A percentile compares a stretch with the other conserved stretches of the same genome.
These are phyloP conservation scores for Serendipita sp. DNA, from an alignment of 1,284 basidiomycete genomes.

Conservation along the genomic window DNA sequence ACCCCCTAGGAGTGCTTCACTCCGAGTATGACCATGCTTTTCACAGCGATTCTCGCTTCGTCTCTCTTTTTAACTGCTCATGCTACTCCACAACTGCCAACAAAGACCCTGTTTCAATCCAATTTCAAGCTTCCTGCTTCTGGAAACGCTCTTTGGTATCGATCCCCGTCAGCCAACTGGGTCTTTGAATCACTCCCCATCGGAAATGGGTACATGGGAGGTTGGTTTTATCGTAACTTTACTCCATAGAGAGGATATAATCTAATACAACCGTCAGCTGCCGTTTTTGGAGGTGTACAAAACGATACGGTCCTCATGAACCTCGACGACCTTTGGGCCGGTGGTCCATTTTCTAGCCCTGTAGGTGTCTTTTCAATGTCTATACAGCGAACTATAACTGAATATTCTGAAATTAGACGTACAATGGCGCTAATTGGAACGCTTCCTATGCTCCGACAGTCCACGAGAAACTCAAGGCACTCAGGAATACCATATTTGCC, in stretches of 20 bases:
- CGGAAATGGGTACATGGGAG: conserved; percentile 60
- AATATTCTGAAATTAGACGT: conserved; percentile 28
- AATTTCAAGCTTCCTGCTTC: conserved; percentile 38
- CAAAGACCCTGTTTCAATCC: conserved; percentile 28
- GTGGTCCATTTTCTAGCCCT: conserved; percentile 53
- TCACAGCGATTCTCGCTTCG: too few relatives aligned
- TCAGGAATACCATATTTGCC: conserved; percentile 43
- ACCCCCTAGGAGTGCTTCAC: too few relatives aligned
- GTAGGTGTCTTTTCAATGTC: conserved; percentile 24
- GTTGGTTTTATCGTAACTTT: conserved; percentile 22
- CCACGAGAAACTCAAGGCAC: conserved; percentile 35
- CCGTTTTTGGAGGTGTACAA: conserved; percentile 44
- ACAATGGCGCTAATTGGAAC: conserved; percentile 56
- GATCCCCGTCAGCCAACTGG: conserved; percentile 38
- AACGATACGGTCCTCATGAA: conserved; percentile 53
- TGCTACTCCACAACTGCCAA: too few relatives aligned
- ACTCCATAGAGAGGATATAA: background rate
- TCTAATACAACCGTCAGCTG: conserved; percentile 28
- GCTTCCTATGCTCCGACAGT: conserved; percentile 30
- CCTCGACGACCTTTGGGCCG: conserved; percentile 61
- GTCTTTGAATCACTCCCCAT: conserved; percentile 45
- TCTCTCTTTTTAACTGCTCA: too few relatives aligned
- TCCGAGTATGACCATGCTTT: too few relatives aligned
- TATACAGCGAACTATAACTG: conserved; percentile 4
- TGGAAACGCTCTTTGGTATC: conserved; percentile 65